Base-by-base conservation (phyloP, 768 basidiomycete genomes). In the Megacollybia marginata region DNA sequence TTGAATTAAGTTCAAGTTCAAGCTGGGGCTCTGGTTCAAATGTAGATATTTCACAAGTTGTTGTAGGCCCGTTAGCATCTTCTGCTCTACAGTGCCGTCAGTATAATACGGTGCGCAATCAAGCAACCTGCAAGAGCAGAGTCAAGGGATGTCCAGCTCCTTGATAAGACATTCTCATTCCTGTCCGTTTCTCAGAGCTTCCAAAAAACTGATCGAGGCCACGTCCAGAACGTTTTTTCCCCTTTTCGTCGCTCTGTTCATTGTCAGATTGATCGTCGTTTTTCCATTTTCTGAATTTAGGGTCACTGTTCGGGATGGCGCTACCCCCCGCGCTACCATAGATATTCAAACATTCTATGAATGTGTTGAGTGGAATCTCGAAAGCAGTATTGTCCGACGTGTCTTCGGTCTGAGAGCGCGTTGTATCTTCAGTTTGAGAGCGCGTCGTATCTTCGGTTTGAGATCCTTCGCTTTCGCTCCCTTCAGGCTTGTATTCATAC, bases 311-410 rank as follows among this genome's bases (percentile, higher is more conserved):
- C 12, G 67, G 60, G 12, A 68, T 59, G 33, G 62, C 59, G 32
- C 66, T 59, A 35, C 71, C 64, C 11, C 78, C 73, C 1, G 87
- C 89, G 10, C 92, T 88, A 28, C 95, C 94, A 58, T 94, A 97
- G 49, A 97, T 85, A 58, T 95, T 94, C 32, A 99, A 72, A 58
- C 90, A 93, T 55, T 96, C 92, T 52, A 96, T 78, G 46, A 97
- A 68, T 3, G 83, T 85, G 61, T 81, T 78, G 35, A 99, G 78
- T 2, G 87, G 86, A 49, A 99, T 76, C 63, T 94, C 91, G 58
- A 97, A 88, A 0, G 80, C 74, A 2, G 70, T 65, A 48, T 69
- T 73, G 19, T 70, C 65, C 9, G 48, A 51, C 16, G 56, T 55
- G 11, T 59, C 62, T 11, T 56, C 57, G 31, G 63, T 19, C 49